Conservation (phyloP, 768 basidiomycete species). For the Termitomyces sp. region DNA sequence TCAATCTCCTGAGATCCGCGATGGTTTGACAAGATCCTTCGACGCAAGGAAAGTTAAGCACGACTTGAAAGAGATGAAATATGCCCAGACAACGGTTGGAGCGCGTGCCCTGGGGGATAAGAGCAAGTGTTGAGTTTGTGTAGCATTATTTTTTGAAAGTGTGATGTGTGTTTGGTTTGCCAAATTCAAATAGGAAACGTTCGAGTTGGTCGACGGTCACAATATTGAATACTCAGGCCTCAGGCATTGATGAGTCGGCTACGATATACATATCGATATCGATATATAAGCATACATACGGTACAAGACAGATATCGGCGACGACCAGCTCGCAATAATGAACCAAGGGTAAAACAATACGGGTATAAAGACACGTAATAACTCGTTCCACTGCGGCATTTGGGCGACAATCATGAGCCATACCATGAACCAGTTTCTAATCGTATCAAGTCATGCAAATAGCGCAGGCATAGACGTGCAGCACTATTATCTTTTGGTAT, state of each 20-base stretch:
- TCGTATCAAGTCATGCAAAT: slow-evolving; percentile 1
- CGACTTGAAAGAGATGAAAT: slow-evolving; percentile 13
- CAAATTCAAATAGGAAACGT: not conserved
- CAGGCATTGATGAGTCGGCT: not conserved
- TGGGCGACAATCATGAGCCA: not conserved
- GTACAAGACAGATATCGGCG: slow-evolving; percentile 10
- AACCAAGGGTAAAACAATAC: slow-evolving; percentile 7
- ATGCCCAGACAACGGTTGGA: slow-evolving; percentile 12
- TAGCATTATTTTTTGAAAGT: slow-evolving; percentile 42
- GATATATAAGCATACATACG: not conserved
- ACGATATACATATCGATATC: not conserved
- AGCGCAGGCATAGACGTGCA: not conserved
- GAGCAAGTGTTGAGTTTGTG: slow-evolving; percentile 30
- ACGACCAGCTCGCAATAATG: slow-evolving; percentile 7
- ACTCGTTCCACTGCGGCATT: not conserved
- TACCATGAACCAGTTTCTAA: slow-evolving; percentile 2
- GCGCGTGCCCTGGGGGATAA: slow-evolving; percentile 25
- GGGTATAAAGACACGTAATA: slow-evolving; percentile 1
- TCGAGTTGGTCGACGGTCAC: slow-evolving; percentile 8
- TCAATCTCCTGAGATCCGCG: slow-evolving; percentile 64
- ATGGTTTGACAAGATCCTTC: slow-evolving; percentile 64
- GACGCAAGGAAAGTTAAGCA: slow-evolving; percentile 28
- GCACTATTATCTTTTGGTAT: not conserved
- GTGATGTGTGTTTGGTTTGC: slow-evolving; percentile 40
- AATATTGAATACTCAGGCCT: too few species aligned